Evolutionary conservation across 116 monocot species (phyloP), one percentile per base, ranked within the genome.

Genomic region (Trichopus zeylanicus): DNA sequence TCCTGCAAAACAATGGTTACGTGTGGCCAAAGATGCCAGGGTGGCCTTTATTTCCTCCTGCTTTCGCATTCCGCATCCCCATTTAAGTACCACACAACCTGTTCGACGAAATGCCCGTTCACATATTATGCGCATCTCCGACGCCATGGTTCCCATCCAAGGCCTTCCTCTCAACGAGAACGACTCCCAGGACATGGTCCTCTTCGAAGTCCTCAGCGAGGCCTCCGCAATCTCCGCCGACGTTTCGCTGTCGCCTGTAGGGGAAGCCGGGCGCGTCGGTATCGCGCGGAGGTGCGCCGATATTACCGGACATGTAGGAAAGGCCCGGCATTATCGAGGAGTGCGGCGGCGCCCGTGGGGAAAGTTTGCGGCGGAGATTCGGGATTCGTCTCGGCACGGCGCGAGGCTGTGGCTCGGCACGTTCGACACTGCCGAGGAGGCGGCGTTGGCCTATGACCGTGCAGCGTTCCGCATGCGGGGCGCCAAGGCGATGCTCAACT

Each of bases 321-420:
- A 42, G 42, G 55, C n/a, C n/a, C n/a, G 31, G 66, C 80, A 63
- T 52, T 81, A 81, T 57, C 55, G 81, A 11, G 81, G 81, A 11
- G 81, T 81, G 57, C 57, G 81, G 81, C 64, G 73, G 31, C 51
- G 81, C 42, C 81, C 81, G 13, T 81, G 81, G 81, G 81, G 81
- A 16, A 81, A 81, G 65, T 76, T 48, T 28, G 81, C 81, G 13
- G 81, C 81, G 53, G 81, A 81, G 72, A 81, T 81, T 20, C 72
- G 81, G 4, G 81, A 82, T 63, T 73, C 81, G 47, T 24, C 72
- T 52, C 54, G 81, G 63, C 63, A 72, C 53, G 81, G 81, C 2
- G 81, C 68, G 6, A 67, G 81, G 34, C 22, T 73, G 30, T 81
- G 81, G 81, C 73, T 81, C 18, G 81, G 81, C n/a, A 81, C 81